Evolutionary conservation across 805 yeast species (phyloP), one percentile per base, ranked within the genome.

Genomic region (Yamadazyma paraphyllophila): DNA sequence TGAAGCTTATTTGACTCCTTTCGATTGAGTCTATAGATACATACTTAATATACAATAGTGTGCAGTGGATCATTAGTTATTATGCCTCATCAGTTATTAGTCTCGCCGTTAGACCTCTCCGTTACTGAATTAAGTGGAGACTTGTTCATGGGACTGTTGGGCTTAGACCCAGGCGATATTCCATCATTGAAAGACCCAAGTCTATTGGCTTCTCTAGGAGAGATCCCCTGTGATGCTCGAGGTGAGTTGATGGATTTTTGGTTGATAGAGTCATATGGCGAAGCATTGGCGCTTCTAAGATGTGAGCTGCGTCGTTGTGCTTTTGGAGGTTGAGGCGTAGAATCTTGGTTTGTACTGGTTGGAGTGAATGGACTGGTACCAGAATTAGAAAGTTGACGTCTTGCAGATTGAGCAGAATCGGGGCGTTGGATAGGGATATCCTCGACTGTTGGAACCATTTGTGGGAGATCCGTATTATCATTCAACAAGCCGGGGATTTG

Each of bases 1-100:
- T 24, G 99, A 94, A 67, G 92, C 96, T 7, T 92, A 90, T 66
- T 76, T 92, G 56, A 86, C 91, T 36, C 95, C 94, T 42, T 89
- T 90, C 61, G 96, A 88, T 60, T 87, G 67, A 59, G 31, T 20
- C 24, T 29, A 29, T 29, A 29, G 31, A n/a, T 29, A 29, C 31
- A 29, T 20, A 20, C 24, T 15, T 34, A 26, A 7, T 15, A n/a
- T 42, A 20, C 36, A 27, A 15, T 17, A 20, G 24, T 20, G 24
- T 41, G 15, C 26, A 35, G 38, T 13, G n/a, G 35, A 20, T 20
- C 24, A 20, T 20, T 20, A 20, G 6, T 4, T 20, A 6, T 20
- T 20, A 20, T 20, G 24, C 6, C 24, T 20, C 24, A 20, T 20
- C 6, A n/a, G n/a, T n/a, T n/a, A n/a, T n/a, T n/a, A n/a, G n/a